phyloP scores from a whole-genome alignment of 2,329 filamentous ascomycete genomes.

The Talaromyces sp. region DNA sequence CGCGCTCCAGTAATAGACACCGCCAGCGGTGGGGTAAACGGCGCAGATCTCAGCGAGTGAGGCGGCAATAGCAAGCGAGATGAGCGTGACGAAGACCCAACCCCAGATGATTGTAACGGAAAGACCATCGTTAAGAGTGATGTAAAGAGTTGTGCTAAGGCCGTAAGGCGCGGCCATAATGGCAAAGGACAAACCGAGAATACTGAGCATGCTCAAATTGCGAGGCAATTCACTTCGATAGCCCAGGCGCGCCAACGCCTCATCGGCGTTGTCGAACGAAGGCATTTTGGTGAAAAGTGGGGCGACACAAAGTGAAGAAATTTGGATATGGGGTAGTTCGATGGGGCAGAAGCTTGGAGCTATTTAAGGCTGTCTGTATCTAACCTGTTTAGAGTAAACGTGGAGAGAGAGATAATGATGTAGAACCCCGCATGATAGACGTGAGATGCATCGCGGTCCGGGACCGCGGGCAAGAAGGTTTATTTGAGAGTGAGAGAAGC shows the following conservation, averaged over 20 bases:
- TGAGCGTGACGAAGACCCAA: slow-evolving; percentile 67
- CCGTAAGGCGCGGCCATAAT: slow-evolving; percentile 75
- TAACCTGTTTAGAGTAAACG: too few species aligned
- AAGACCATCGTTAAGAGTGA: slow-evolving; percentile 69
- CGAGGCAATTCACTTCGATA: slow-evolving; percentile 69
- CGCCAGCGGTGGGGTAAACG: slow-evolving; percentile 68
- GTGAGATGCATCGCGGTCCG: slow-evolving; percentile 24
- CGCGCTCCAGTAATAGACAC: slow-evolving; percentile 72
- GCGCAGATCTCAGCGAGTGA: slow-evolving; percentile 71
- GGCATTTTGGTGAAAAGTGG: slow-evolving; percentile 18
- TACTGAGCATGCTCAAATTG: slow-evolving; percentile 69
- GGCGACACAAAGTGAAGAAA: background rate
- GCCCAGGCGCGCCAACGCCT: slow-evolving; percentile 66
- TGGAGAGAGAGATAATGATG: background rate
- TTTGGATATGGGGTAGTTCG: background rate
- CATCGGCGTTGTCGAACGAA: slow-evolving; percentile 53
- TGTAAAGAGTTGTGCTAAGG: slow-evolving; percentile 68
- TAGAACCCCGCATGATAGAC: slow-evolving; percentile 25
- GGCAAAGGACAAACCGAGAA: slow-evolving; percentile 71
- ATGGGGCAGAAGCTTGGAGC: slow-evolving; percentile 2
- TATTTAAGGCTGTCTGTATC: background rate
- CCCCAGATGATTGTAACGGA: slow-evolving; percentile 71
- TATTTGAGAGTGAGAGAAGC: background rate
- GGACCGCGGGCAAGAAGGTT: slow-evolving; percentile 22
- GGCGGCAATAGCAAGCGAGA: slow-evolving; percentile 65